These are phyloP conservation scores for Globisporangium mamillatum DNA, from an alignment of 352 stramenopile species.

Conservation along the genomic window DNA sequence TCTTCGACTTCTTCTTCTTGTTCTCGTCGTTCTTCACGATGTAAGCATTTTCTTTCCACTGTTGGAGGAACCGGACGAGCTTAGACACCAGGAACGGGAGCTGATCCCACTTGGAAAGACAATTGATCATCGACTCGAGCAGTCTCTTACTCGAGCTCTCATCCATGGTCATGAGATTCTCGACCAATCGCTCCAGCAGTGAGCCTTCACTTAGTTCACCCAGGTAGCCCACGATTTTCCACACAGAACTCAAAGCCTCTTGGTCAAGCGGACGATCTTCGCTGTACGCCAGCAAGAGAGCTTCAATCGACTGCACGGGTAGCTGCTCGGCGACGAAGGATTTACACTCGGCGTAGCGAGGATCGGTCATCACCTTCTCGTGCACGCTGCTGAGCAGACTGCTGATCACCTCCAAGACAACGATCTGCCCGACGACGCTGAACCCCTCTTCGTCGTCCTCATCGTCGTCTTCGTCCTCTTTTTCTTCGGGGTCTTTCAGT, in stretches of 20 bases:
- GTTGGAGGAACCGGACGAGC: conserved; percentile 50
- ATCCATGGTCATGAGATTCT: conserved; percentile 72
- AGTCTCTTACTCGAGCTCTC: conserved; percentile 69
- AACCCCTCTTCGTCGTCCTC: conserved; percentile 68
- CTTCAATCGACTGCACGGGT: conserved; percentile 56
- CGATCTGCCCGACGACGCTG: conserved; percentile 61
- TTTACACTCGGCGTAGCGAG: conserved; percentile 72
- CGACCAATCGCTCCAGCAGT: conserved; percentile 56
- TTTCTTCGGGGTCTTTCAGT: conserved; percentile 40
- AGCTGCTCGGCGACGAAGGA: conserved; percentile 68
- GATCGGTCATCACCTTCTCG: conserved; percentile 64
- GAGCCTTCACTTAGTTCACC: conserved; percentile 58
- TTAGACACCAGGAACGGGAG: conserved; percentile 63
- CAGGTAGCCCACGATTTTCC: conserved; percentile 69
- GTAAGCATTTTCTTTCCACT: conserved; percentile 55
- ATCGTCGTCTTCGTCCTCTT: conserved; percentile 42
- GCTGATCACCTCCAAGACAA: conserved; percentile 74
- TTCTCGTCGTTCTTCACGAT: neutral
- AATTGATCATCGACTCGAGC: conserved; percentile 78
- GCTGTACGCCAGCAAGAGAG: conserved; percentile 63
- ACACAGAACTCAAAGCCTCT: conserved; percentile 69
- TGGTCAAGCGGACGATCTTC: conserved; percentile 56
- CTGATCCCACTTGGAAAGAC: conserved; percentile 71
- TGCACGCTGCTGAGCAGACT: conserved; percentile 73
- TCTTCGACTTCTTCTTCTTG: conserved; percentile 33